These are phyloP conservation scores for Aplosporella prunicola DNA, from an alignment of 2,329 filamentous ascomycete species.

Conservation along the genomic window DNA sequence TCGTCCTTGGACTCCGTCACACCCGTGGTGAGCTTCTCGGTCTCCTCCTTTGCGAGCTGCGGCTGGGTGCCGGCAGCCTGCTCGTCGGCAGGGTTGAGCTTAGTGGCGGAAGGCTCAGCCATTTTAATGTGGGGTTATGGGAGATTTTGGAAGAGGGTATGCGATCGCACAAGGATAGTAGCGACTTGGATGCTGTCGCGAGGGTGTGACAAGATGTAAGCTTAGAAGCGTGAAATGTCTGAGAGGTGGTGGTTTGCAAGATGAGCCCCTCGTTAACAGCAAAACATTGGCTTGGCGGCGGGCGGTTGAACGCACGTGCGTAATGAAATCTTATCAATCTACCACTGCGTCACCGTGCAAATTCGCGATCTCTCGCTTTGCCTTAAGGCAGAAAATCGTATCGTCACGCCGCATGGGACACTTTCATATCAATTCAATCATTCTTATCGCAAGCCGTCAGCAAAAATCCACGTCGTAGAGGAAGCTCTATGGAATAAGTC, in stretches of 20 bases:
- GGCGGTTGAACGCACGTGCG: conserved; percentile 3
- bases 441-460: too few species aligned
- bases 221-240: conserved; percentile 2
- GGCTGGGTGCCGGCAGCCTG: conserved; percentile 30
- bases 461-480: too few species aligned
- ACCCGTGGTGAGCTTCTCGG: conserved; percentile 34
- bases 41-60: conserved; percentile 34
- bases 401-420: too few species aligned
- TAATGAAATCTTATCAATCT: conserved; percentile 1
- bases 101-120: conserved; percentile 27
- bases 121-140: conserved; percentile 6
- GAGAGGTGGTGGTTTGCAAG: conserved; percentile 10
- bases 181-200: conserved; percentile 1
- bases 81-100: conserved; percentile 33
- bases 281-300: conserved; percentile 9
- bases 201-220: neutral
- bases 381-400: too few species aligned
- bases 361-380: too few species aligned
- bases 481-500: too few species aligned
- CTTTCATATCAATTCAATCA: too few species aligned
- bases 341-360: too few species aligned
- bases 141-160: neutral
- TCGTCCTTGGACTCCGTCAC: conserved; percentile 36
- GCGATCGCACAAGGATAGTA: conserved; percentile 1
- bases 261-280: conserved; percentile 7